Percentiles rank a stretch among this genome's conserved stretches.
These are phyloP conservation scores for Fomitopsis palustris DNA, from an alignment of 1,284 basidiomycete species.

Conservation along the genomic window DNA sequence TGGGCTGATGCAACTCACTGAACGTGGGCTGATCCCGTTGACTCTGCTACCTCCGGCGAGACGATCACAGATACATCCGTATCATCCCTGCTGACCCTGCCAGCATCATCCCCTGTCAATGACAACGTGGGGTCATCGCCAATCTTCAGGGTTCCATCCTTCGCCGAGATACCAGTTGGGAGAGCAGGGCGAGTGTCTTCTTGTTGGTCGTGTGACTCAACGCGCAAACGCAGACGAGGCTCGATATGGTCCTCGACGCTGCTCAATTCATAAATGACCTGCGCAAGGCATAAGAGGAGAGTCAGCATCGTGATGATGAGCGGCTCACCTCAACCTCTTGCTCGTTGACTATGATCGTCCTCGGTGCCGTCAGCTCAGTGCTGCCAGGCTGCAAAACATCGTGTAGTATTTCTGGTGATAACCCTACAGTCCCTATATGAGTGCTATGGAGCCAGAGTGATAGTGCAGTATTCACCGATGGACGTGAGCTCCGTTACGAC, in stretches of 20 bases:
- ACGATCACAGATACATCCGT: neutral
- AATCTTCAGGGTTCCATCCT: neutral
- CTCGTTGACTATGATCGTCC: conserved; percentile 14
- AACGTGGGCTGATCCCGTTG: neutral
- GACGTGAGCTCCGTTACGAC: conserved; percentile 80
- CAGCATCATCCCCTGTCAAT: too few species aligned
- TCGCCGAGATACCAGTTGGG: neutral
- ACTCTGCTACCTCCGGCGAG: neutral
- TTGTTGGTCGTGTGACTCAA: conserved; percentile 19
- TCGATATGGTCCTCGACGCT: conserved; percentile 45
- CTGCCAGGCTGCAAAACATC: conserved; percentile 31
- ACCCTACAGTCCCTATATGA: conserved; percentile 31
- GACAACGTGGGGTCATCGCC: neutral
- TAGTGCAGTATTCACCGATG: conserved; percentile 45
- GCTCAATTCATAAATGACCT: conserved; percentile 54
- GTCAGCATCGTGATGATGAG: neutral
- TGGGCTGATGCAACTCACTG: neutral
- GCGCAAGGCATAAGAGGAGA: neutral
- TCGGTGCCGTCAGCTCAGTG: neutral
- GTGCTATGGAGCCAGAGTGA: neutral
- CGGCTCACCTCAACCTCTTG: conserved; percentile 22
- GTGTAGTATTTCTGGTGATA: conserved; percentile 43
- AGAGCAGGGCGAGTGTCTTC: neutral
- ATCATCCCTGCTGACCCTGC: neutral
- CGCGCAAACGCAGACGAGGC: conserved; percentile 51